Evolutionary conservation across 805 yeast species (phyloP).

Genomic region (Kazachstania kunashirensis): DNA sequence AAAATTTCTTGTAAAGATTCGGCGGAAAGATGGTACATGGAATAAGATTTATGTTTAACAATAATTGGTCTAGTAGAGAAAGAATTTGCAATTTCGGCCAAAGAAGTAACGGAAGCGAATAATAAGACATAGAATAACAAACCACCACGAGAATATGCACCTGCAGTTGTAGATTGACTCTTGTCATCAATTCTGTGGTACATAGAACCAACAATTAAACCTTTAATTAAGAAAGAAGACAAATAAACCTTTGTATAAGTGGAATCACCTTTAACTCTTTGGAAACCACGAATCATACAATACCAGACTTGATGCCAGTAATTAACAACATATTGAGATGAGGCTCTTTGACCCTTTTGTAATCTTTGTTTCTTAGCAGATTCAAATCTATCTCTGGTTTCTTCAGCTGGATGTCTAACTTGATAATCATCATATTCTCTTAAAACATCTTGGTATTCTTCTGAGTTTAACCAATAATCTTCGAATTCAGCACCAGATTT

Average conservation of each 20-base stretch:
- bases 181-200: conserved; percentile 39
- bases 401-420: conserved; percentile 34
- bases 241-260: conserved; percentile 44
- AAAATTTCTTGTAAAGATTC: conserved; percentile 50
- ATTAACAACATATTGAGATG: conserved; percentile 37
- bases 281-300: conserved; percentile 44
- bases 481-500: conserved; percentile 49
- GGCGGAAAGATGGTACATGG: conserved; percentile 55
- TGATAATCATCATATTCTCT: conserved; percentile 34
- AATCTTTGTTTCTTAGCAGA: conserved; percentile 35
- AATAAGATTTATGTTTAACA: conserved; percentile 54
- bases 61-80: conserved; percentile 55
- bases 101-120: conserved; percentile 49
- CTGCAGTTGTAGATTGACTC: conserved; percentile 36
- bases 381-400: conserved; percentile 32
- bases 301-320: conserved; percentile 42
- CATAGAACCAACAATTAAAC: conserved; percentile 52
- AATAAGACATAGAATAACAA: conserved; percentile 50
- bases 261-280: conserved; percentile 46
- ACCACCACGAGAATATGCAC: conserved; percentile 57
- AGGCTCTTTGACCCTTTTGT: conserved; percentile 31
- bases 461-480: conserved; percentile 48
- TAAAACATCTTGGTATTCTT: conserved; percentile 37
- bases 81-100: conserved; percentile 51
- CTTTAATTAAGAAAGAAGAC: conserved; percentile 45